Conservation (phyloP, 176 grass and related monocot genomes). For the Phyllostachys edulis region DNA sequence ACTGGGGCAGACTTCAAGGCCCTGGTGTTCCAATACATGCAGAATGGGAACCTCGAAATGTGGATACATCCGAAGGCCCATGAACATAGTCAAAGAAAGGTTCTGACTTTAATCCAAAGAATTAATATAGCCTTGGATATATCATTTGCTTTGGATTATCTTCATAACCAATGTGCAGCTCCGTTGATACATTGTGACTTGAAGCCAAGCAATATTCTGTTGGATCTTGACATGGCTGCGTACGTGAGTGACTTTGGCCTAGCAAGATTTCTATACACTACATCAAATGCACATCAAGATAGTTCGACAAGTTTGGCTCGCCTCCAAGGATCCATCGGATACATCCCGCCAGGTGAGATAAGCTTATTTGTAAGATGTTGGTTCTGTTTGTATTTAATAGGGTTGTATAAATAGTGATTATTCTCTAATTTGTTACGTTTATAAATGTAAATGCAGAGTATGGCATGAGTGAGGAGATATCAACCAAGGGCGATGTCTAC, state of each 20-base stretch:
- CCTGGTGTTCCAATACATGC: conserved; percentile 50
- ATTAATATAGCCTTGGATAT: conserved; percentile 25
- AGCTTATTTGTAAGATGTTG: background rate
- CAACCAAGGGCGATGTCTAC: conserved; percentile 42
- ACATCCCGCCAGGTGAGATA: conserved; percentile 48
- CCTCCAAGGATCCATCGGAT: conserved; percentile 50
- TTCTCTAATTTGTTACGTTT: background rate
- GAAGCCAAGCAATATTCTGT: conserved; percentile 52
- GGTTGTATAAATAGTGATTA: background rate
- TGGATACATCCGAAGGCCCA: conserved; percentile 46
- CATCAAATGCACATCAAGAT: background rate
- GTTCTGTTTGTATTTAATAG: background rate
- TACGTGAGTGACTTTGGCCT: conserved; percentile 36
- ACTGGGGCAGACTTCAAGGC: conserved; percentile 50
- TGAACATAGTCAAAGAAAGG: background rate
- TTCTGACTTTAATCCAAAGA: conserved; percentile 27
- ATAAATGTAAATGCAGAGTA: conserved; percentile 36
- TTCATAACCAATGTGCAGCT: conserved; percentile 37
- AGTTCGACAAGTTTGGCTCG: conserved; percentile 9
- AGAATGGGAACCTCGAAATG: conserved; percentile 54
- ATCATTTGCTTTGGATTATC: conserved; percentile 45
- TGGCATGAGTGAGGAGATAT: conserved; percentile 10
- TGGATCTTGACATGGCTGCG: conserved; percentile 33
- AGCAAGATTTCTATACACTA: conserved; percentile 24
- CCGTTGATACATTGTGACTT: conserved; percentile 45